phyloP scores from a whole-genome alignment of 1,139 yeast species.

The Hansenula lynferdii region DNA sequence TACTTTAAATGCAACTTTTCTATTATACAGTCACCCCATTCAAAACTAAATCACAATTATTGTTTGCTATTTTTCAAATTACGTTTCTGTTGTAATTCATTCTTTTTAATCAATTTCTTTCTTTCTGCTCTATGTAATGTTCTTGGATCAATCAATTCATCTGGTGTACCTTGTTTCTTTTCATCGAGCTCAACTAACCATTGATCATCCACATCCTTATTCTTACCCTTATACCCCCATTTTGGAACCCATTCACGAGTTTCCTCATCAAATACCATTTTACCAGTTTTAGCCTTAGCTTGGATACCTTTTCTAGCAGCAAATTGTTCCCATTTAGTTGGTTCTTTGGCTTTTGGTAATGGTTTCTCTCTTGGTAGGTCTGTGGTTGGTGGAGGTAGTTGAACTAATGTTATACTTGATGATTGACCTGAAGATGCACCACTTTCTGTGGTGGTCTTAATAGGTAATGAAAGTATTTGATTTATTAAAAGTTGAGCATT shows the following conservation, averaged over 20 bases:
- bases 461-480: slow-evolving; percentile 85
- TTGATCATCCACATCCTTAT: slow-evolving; percentile 81
- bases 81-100: slow-evolving; percentile 81
- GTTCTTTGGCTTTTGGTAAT: slow-evolving; percentile 86
- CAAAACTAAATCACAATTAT: too few relatives aligned
- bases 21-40: too few relatives aligned
- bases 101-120: slow-evolving; percentile 80
- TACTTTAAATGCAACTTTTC: too few relatives aligned
- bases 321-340: slow-evolving; percentile 95
- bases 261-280: slow-evolving; percentile 85
- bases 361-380: slow-evolving; percentile 93
- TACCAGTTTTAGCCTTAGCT: slow-evolving; percentile 87
- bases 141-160: slow-evolving; percentile 86
- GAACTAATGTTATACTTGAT: slow-evolving; percentile 76
- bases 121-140: slow-evolving; percentile 75
- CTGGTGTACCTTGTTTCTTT: slow-evolving; percentile 54
- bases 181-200: slow-evolving; percentile 97
- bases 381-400: slow-evolving; percentile 81
- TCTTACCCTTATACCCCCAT: slow-evolving; percentile 97
- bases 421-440: slow-evolving; percentile 54
- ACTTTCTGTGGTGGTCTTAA: slow-evolving; percentile 78
- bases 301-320: slow-evolving; percentile 94
- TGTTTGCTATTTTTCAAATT: slow-evolving; percentile 44
- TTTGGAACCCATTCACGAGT: slow-evolving; percentile 94
- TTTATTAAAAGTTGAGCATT: slow-evolving; percentile 87